Base-by-base conservation (phyloP, 2,329 filamentous ascomycete species). In the Hymenoscyphus fraxineus region DNA sequence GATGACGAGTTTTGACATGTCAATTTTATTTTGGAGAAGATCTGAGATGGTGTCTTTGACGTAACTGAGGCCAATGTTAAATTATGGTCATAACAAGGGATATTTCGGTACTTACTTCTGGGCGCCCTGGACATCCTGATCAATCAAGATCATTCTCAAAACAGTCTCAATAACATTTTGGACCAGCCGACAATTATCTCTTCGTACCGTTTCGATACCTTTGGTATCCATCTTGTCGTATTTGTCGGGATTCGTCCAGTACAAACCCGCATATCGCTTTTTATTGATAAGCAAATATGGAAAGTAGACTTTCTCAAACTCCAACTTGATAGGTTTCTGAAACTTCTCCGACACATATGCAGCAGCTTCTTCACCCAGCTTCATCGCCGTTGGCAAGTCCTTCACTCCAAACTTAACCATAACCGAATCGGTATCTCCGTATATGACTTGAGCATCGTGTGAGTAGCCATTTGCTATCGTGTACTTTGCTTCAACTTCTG, bases 191-290 rank as follows among this genome's bases (percentile, higher is more conserved):
- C 95, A 99, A 76, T 99, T 99, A 77, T 99, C 95, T 83, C 95
- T 85, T 70, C 95, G 89, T 58, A 99, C 96, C 3, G 95, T 99
- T 79, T 99, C 95, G 70, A 99, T 98, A 83, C 95, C 95, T 77
- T 99, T 99, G 66, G 92, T 98, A 78, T 99, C 95, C 96, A 99
- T 99, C 82, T 98, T 99, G 84, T 99, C 96, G 77, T 90, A 95
- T 78, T 97, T 97, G 54, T 94, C 86, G 0, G 94, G 87, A 70
- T 90, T 95, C 5, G 95, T 99, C 93, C 93, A 99, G 80, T 92
- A 98, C 39, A 99, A 79, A n/a, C 95, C 95, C 9, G 95, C 95
- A 74, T 99, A 99, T 68, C 95, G 90, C 82, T 99, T 99, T 83
- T 99, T 99, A 87, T 99, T 99, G 87, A 99, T 99, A 60, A 99